Percentiles rank a stretch among this genome's conserved stretches.
Conservation (phyloP, 1,284 basidiomycete species). For the Melampsora larici-populina region DNA sequence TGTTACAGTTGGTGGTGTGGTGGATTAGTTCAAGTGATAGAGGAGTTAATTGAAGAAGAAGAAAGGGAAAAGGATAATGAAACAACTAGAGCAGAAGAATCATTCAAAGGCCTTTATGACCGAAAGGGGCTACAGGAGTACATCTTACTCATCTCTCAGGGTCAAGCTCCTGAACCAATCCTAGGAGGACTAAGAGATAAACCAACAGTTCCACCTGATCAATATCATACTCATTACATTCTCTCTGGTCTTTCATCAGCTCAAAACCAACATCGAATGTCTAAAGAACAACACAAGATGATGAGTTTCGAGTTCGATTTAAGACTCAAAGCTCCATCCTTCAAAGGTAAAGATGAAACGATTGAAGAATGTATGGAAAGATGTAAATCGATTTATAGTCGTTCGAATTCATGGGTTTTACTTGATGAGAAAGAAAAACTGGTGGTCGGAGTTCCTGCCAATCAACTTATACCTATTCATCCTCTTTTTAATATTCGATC, state of each 20-base stretch:
- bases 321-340: not conserved
- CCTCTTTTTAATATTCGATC: conserved; percentile 25
- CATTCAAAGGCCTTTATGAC: conserved; percentile 47
- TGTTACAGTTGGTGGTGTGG: conserved; percentile 99
- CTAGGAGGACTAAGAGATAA: conserved; percentile 40
- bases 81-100: not conserved
- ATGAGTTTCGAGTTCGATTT: conserved; percentile 6
- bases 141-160: conserved; percentile 52
- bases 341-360: conserved; percentile 16
- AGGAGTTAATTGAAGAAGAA: conserved; percentile 59
- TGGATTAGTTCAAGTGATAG: conserved; percentile 77
- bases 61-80: not conserved
- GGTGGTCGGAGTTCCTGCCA: conserved; percentile 10
- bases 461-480: conserved; percentile 32
- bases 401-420: conserved; percentile 15
- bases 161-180: conserved; percentile 29
- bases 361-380: conserved; percentile 7
- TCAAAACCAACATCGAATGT: conserved; percentile 61
- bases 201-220: conserved; percentile 60
- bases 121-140: conserved; percentile 51
- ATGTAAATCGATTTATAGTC: conserved; percentile 24
- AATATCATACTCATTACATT: conserved; percentile 88
- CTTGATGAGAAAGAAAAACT: conserved; percentile 3
- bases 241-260: conserved; percentile 81
- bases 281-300: not conserved